Evolutionary conservation across 495 filamentous ascomycete species (phyloP).

Genomic region (Neurospora sp.): DNA sequence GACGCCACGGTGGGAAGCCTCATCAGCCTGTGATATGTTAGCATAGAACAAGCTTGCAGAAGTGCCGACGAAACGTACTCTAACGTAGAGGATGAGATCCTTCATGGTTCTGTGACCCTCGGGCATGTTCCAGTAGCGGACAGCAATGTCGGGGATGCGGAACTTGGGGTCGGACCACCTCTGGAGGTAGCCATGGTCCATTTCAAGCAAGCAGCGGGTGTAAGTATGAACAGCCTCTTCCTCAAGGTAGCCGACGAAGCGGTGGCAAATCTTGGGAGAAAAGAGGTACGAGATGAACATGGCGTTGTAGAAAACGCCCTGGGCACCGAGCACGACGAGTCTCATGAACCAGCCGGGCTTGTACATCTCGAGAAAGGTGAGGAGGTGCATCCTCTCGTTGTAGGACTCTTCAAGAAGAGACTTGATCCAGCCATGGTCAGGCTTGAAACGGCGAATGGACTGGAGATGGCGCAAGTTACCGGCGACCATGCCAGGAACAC

Average conservation of each 20-base stretch:
- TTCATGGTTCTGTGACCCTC: conserved; percentile 72
- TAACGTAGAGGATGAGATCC: conserved; percentile 78
- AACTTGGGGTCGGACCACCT: conserved; percentile 62
- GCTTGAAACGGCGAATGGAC: conserved; percentile 70
- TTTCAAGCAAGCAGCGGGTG: conserved; percentile 72
- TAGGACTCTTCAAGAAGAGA: conserved; percentile 87
- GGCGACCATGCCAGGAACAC: conserved; percentile 93
- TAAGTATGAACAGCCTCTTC: conserved; percentile 97
- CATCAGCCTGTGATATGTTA: conserved; percentile 47
- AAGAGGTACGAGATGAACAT: conserved; percentile 86
- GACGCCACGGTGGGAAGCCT: conserved; percentile 88
- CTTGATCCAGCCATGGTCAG: conserved; percentile 98
- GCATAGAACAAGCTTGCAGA: not conserved
- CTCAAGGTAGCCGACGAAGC: conserved; percentile 94
- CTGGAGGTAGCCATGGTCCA: conserved; percentile 73
- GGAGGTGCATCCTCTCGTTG: conserved; percentile 93
- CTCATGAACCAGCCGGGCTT: conserved; percentile 89
- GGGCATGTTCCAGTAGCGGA: conserved; percentile 89
- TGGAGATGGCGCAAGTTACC: conserved; percentile 86
- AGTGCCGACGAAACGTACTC: conserved; percentile 18
- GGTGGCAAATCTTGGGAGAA: conserved; percentile 81
- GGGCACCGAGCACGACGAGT: conserved; percentile 70
- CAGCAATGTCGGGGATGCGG: conserved; percentile 77
- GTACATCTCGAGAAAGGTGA: conserved; percentile 89
- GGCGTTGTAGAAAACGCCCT: conserved; percentile 86